Base-by-base conservation (phyloP, 2,329 filamentous ascomycete species). In the Colletotrichum plurivorum region DNA sequence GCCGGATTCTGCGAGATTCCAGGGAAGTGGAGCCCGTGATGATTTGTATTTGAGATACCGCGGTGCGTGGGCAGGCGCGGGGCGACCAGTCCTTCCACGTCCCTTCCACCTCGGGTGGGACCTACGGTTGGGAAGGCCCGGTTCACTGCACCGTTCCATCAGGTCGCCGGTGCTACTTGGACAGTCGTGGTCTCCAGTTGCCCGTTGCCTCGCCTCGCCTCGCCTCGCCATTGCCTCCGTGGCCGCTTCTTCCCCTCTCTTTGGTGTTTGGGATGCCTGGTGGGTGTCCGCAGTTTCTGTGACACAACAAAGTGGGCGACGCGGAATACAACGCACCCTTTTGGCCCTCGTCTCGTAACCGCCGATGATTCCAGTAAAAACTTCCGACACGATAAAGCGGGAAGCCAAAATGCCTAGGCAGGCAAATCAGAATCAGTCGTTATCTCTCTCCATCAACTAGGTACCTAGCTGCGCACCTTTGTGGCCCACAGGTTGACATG, bases 1-100 rank as follows among this genome's bases (percentile, higher is more conserved):
- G 66, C 46, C 18, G 54, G 27, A 69, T 69, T 69, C 66, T 69
- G 61, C 66, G 66, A 69, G 66, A 41, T 69, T 69, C 66, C 66
- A 68, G 53, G 54, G 55, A 60, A 66, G 66, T 66, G 66, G 66
- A 66, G 55, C 60, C 43, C 48, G 51, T 43, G 62, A 69, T 69
- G 66, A 69, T 69, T 69, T 69, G 66, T 69, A 60, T 69, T 65
- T 60, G 46, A 68, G 61, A 48, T 58, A 36, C 31, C 31, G 31
- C 31, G 31, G 31, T 12, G 31, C 31, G 31, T 10, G 10, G 31
- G 31, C 31, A 63, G 64, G 18, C 64, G 64, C 64, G 59, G 64
- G 58, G 64, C 64, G 52, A 36, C 36, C 49, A 63, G 51, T 67
- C 64, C 45, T 63, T 55, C 64, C 57, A 36, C 31, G 31, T 36